A percentile compares a stretch with the other conserved stretches of the same genome.
These are phyloP conservation scores for Sherardia arvensis DNA, from an alignment of 257 asterid genomes.

Conservation along the genomic window DNA sequence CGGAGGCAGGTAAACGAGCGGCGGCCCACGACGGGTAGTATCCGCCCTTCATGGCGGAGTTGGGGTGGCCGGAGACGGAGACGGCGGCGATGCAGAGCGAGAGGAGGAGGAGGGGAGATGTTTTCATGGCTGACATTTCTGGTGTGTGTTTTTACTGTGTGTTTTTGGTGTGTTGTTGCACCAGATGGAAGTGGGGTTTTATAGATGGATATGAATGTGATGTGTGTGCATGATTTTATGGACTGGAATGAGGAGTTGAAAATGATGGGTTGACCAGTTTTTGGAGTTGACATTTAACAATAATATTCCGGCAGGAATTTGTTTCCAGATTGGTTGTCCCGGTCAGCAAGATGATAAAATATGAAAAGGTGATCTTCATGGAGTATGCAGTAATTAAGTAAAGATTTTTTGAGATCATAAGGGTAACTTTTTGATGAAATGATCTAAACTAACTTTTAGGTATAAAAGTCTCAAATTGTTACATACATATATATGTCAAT, in stretches of 20 bases:
- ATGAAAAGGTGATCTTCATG: not conserved
- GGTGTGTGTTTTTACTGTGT: not conserved
- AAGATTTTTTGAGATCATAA: not conserved
- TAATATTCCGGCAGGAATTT: not conserved
- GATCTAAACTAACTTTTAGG: not conserved
- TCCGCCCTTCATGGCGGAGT: constrained; percentile 40
- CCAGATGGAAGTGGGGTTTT: not conserved
- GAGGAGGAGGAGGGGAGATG: not conserved
- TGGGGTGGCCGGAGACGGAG: not conserved
- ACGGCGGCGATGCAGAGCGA: not conserved
- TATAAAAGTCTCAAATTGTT: not conserved
- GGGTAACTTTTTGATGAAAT: not conserved
- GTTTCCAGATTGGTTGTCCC: not conserved
- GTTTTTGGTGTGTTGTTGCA: not conserved
- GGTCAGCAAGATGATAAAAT: not conserved
- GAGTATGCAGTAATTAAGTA: not conserved
- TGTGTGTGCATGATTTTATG: not conserved
- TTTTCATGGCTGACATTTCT: not conserved
- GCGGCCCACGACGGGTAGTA: constrained; percentile 53
- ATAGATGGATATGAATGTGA: not conserved
- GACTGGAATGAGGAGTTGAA: not conserved
- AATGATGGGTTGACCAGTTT: not conserved
- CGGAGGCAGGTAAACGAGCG: constrained; percentile 27
- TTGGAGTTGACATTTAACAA: not conserved
- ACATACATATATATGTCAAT: too few species aligned